phyloP scores from a whole-genome alignment of 371 early-diverging fungal species.

The Basidiobolus heterosporus region DNA sequence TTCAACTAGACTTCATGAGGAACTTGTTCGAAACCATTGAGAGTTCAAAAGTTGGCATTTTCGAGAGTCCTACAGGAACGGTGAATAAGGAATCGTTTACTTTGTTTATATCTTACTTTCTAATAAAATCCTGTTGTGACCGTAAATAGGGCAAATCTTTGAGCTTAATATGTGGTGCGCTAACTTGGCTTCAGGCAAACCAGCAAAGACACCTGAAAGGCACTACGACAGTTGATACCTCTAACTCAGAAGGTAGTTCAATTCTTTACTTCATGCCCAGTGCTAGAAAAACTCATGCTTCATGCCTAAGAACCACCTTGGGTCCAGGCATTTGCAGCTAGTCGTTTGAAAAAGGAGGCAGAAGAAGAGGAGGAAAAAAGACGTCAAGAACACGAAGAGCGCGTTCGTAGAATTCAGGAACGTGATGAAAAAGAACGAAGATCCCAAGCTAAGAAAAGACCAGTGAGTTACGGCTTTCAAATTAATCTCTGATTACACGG shows the following conservation, averaged over 20 bases:
- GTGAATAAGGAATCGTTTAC: conserved; percentile 14
- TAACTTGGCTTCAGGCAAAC: conserved; percentile 60
- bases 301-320: not conserved
- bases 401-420: conserved; percentile 10
- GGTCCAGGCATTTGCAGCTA: conserved; percentile 7
- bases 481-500: no score
- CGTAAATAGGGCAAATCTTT: conserved; percentile 14
- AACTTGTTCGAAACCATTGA: conserved; percentile 48
- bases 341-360: conserved; percentile 1
- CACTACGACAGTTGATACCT: not conserved
- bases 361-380: not conserved
- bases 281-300: not conserved
- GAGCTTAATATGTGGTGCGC: conserved; percentile 64
- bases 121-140: not conserved
- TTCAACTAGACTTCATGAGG: conserved; percentile 69
- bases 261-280: not conserved
- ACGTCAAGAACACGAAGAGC: conserved; percentile 8
- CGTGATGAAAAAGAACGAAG: conserved; percentile 12
- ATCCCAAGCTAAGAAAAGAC: conserved; percentile 6
- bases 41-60: conserved; percentile 53
- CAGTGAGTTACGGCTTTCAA: no score
- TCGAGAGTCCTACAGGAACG: conserved; percentile 86
- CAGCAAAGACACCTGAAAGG: not conserved
- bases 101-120: no score
- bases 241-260: not conserved